Conservation (phyloP, 2,329 filamentous ascomycete species). For the Colletotrichum scovillei region DNA sequence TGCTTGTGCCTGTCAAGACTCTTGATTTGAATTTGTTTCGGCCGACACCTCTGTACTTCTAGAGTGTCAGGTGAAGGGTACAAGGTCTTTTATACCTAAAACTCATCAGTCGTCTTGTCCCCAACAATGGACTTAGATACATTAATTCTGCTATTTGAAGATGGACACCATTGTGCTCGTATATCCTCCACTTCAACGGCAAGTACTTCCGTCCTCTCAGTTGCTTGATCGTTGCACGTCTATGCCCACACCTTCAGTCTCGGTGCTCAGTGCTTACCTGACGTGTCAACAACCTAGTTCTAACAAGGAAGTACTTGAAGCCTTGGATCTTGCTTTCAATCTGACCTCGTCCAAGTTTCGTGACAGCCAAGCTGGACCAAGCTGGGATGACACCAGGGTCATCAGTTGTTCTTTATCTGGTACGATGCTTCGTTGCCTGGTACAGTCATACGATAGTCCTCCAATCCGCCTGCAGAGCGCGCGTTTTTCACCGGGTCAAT, state of each 20-base stretch:
- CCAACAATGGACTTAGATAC: background rate
- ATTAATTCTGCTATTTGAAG: background rate
- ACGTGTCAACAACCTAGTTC: background rate
- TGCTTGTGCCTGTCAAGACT: background rate
- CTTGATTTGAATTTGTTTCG: background rate
- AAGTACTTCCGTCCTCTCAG: background rate
- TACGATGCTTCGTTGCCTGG: background rate
- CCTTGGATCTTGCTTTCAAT: background rate
- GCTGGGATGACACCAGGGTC: background rate
- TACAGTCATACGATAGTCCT: background rate
- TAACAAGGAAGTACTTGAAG: background rate
- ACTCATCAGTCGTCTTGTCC: background rate
- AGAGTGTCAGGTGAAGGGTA: background rate
- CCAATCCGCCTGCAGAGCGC: background rate
- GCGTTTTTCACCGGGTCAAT: background rate
- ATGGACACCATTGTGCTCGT: background rate
- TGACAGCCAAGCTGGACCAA: background rate
- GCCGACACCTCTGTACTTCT: background rate
- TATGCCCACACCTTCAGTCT: background rate
- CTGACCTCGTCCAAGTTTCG: background rate
- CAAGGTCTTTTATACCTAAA: background rate
- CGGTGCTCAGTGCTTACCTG: background rate
- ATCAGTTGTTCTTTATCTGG: background rate
- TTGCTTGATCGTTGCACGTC: background rate
- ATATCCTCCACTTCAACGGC: background rate